Evolutionary conservation across 805 yeast genomes (phyloP), one percentile per base, ranked within the genome.

Genomic region (Nakazawaea molendinolei): DNA sequence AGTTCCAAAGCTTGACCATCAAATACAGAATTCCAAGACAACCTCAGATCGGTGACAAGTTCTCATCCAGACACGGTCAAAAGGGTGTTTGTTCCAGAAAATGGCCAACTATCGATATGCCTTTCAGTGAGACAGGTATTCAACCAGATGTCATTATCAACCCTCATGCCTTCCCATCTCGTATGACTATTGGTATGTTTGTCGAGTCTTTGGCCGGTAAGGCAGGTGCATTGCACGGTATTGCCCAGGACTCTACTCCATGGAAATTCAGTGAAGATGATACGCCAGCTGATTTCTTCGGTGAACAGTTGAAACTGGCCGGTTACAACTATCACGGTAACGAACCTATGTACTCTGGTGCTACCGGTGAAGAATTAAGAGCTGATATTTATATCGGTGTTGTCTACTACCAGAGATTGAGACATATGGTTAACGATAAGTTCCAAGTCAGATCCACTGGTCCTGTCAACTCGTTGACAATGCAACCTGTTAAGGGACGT

Each of bases 181-280:
- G 98, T 70, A 92, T 92, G 98, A 92, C 98, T 9, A 90, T 92
- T 61, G 98, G 98, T 68, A 92, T 92, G 97, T 92, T 92, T 63
- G 97, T 92, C 33, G 98, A 92, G 63, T 83, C 95, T 36, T 63
- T 92, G 39, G 97, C 98, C n/a, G 98, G 98, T 55, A 92, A 92
- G 61, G 92, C 97, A 5, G 98, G 98, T 58, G 95, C 96, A 5
- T 65, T 92, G 51, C 98, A 92, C 49, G 98, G 98, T 53, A 80
- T 89, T 55, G 94, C 97, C 1, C 97, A 90, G 53, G 97, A 92
- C 55, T 77, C 95, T 28, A 90, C 98, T 0, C 98, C 98, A 31
- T 92, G 96, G 95, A 79, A 73, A 47, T 92, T 90, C 60, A 74
- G 75, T 51, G 98, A 92, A 63, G 63, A 71, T 42, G 95, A 90